Evolutionary conservation across 2,329 filamentous ascomycete genomes (phyloP), one percentile per base, ranked within the genome.

Genomic region (Daldinia sp.): DNA sequence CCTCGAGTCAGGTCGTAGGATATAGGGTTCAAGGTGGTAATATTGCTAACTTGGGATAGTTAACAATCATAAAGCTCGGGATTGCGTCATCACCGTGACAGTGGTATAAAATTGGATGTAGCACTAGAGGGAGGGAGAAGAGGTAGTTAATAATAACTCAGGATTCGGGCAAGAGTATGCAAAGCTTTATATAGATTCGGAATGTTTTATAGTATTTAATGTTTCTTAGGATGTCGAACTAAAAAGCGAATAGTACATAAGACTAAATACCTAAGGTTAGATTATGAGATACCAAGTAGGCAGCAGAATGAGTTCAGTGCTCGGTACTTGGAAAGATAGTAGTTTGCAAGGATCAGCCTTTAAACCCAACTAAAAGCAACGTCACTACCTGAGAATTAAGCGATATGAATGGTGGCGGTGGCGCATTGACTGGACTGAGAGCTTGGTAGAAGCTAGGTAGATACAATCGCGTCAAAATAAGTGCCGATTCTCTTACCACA

Each of bases 71-170:
- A 21, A 50, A 61, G 54, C 49, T 52, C 19, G 50, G 45, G 48
- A 61, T 67, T 67, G 61, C 64, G 64, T 64, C 64, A 67, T 67
- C 47, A 64, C 60, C 29, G 49, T 50, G 35, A 50, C 49, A 27
- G 10, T 54, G 23, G 37, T 23, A 45, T 41, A 45, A 30, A 45
- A 45, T 43, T n/a, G 19, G 21, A 13, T 45, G 39, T 27, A 8
- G 13, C 21, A 45, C 21, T 45, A 3, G 23, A 47, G 11, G 9
- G n/a, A 35, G 19, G 8, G 11, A 50, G n/a, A n/a, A n/a, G n/a
- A n/a, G n/a, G n/a, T n/a, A n/a, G n/a, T n/a, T n/a, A n/a, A n/a
- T n/a, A n/a, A n/a, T n/a, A n/a, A n/a, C n/a, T n/a, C n/a, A n/a
- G n/a, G n/a, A n/a, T n/a, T n/a, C n/a, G n/a, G n/a, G n/a, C n/a